These are phyloP conservation scores for Cyclotella atomus DNA, from an alignment of 108 stramenopile species.

Conservation along the genomic window DNA sequence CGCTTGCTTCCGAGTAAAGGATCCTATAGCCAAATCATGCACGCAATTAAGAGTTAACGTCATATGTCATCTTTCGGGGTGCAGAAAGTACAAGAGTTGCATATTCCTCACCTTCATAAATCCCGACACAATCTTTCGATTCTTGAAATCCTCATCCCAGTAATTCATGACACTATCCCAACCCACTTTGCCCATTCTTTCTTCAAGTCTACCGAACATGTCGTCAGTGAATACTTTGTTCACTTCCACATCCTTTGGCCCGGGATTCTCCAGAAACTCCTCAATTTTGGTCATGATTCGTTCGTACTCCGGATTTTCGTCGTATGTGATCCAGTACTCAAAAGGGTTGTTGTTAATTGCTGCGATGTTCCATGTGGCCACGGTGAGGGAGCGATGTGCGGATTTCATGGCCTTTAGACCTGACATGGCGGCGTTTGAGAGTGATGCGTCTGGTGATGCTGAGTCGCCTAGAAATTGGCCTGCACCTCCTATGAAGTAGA, in stretches of 20 bases:
- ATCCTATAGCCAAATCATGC: no score
- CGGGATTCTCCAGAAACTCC: conserved; percentile 81
- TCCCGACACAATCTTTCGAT: conserved; percentile 84
- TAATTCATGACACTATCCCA: conserved; percentile 69
- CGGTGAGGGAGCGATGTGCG: conserved; percentile 37
- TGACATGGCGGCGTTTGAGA: conserved; percentile 47
- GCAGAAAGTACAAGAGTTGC: no score
- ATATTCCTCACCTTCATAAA: no score
- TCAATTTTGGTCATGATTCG: conserved; percentile 85
- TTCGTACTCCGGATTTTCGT: conserved; percentile 84
- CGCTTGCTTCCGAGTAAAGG: conserved; percentile 85
- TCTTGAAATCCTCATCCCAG: conserved; percentile 85
- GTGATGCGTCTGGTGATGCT: conserved; percentile 34
- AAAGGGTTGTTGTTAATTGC: conserved; percentile 88
- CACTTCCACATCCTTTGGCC: conserved; percentile 83
- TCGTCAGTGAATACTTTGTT: conserved; percentile 82
- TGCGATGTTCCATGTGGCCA: conserved; percentile 90
- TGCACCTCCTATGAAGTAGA: conserved; percentile 52
- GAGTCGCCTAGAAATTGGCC: conserved; percentile 57
- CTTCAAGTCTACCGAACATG: conserved; percentile 82
- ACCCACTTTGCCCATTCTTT: conserved; percentile 63
- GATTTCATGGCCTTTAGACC: not conserved
- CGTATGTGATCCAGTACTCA: conserved; percentile 85
- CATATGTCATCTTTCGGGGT: no score
- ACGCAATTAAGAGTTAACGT: no score